Evolutionary conservation across 768 basidiomycete species (phyloP).

Genomic region (Thelephora ganbajun): DNA sequence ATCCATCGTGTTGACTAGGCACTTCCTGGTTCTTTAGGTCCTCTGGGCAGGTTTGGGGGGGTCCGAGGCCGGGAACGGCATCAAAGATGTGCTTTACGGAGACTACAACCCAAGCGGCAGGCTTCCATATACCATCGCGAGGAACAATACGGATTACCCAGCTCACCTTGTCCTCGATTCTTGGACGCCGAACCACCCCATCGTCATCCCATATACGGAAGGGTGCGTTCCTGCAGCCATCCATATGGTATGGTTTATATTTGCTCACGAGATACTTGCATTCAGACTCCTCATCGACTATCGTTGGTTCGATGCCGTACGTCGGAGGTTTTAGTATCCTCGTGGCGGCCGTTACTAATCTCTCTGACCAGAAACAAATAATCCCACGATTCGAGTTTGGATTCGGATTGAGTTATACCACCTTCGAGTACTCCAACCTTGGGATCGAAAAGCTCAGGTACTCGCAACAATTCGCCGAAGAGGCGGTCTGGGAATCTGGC

Average conservation of each 20-base stretch:
- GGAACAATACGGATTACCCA: constrained; percentile 29
- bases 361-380: constrained; percentile 38
- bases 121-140: constrained; percentile 40
- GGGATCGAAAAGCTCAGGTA: constrained; percentile 26
- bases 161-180: constrained; percentile 14
- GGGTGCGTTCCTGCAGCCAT: constrained; percentile 6
- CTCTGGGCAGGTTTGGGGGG: constrained; percentile 28
- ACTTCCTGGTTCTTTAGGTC: constrained; percentile 8
- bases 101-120: constrained; percentile 34
- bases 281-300: constrained; percentile 19
- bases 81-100: constrained; percentile 39
- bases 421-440: constrained; percentile 57
- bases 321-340: constrained; percentile 2
- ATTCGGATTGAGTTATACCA: constrained; percentile 78
- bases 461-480: constrained; percentile 22
- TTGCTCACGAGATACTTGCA: neutral
- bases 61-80: constrained; percentile 35
- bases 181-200: constrained; percentile 12
- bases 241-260: neutral
- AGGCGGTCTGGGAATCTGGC: constrained; percentile 46
- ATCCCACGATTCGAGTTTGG: constrained; percentile 82
- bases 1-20: neutral
- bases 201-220: constrained; percentile 24
- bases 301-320: constrained; percentile 22
- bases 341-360: neutral